Base-by-base conservation (phyloP, 306 rosid species). In the Cicer bijugum region DNA sequence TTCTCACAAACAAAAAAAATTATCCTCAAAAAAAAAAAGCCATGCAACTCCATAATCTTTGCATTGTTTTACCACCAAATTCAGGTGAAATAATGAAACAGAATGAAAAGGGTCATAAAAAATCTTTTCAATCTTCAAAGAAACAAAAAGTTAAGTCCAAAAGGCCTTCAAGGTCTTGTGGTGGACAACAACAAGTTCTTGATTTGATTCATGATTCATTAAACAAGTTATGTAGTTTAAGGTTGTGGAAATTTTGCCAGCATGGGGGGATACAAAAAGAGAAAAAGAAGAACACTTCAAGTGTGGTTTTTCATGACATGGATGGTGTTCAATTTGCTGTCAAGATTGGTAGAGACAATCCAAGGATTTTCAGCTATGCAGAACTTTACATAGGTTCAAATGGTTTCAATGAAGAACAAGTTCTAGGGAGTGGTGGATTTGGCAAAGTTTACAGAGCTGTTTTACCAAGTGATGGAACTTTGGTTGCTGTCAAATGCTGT, bases 401-500 rank as follows among this genome's bases (percentile, higher is more conserved):
- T 15, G 98, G 98, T 35, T 94, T 94, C 71, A 80, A 90, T 51
- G 92, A 82, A 35, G 87, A 88, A 8, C 81, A 87, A 61, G 84
- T 94, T 71, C 82, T 93, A 2, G 98, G 98, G 7, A 93, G 96
- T 56, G 98, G 98, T 17, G 97, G 98, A 0, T 93, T 91, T 78
- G 97, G 98, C 9, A 89, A 15, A 75, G 98, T 94, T 9, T 94
- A 86, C 69, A 86, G 78, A 68, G 96, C 96, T 1, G 82, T 84
- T 81, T 80, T 94, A 14, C 98, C 98, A 0, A 94, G 98, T 75
- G 98, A 94, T 75, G 96, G 92, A 67, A 91, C 97, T n/a, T 17
- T 70, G 57, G 98, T 89, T 60, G 98, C 98, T 67, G 98, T 94
- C 20, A 94, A 94, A 71, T 94, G 96, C 79, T 94, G 92, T 84